Conservation (phyloP, 1,284 basidiomycete species). For the Hemileia vastatrix region DNA sequence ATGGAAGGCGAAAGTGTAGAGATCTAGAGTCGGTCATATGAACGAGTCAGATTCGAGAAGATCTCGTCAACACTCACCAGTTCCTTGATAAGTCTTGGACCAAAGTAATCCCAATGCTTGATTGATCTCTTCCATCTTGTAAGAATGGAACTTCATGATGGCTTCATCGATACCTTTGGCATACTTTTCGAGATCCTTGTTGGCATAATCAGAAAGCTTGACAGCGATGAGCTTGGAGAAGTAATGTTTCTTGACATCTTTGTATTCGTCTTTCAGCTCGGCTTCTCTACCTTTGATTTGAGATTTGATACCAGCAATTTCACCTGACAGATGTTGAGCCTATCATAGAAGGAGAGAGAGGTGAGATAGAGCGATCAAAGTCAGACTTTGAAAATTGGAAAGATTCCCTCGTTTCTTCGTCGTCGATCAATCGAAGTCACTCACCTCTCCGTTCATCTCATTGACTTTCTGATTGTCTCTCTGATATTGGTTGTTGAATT, state of each 20-base stretch:
- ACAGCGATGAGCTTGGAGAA: slow-evolving; percentile 84
- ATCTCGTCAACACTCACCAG: slow-evolving; percentile 55
- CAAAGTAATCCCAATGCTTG: slow-evolving; percentile 88
- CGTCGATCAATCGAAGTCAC: slow-evolving; percentile 5
- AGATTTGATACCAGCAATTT: slow-evolving; percentile 34
- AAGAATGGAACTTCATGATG: slow-evolving; percentile 93
- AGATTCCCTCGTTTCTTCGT: neutral
- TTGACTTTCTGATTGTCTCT: slow-evolving; percentile 60
- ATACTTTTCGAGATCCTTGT: slow-evolving; percentile 90
- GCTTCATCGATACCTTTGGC: too few relatives aligned
- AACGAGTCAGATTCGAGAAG: slow-evolving; percentile 9
- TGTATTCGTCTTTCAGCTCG: slow-evolving; percentile 71
- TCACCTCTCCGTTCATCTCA: slow-evolving; percentile 56
- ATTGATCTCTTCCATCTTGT: slow-evolving; percentile 99
- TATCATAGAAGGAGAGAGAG: neutral
- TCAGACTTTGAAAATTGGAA: neutral
- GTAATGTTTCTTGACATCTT: slow-evolving; percentile 72
- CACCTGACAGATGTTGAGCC: slow-evolving; percentile 33
- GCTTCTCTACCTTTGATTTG: slow-evolving; percentile 40
- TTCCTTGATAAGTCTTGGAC: slow-evolving; percentile 98
- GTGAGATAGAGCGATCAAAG: neutral
- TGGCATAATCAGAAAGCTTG: slow-evolving; percentile 90
- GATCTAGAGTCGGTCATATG: neutral
- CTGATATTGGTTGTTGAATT: slow-evolving; percentile 71
- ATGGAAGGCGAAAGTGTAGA: neutral